These are phyloP conservation scores for Leishmania braziliensis DNA, from an alignment of 208 protist species.

Conservation along the genomic window DNA sequence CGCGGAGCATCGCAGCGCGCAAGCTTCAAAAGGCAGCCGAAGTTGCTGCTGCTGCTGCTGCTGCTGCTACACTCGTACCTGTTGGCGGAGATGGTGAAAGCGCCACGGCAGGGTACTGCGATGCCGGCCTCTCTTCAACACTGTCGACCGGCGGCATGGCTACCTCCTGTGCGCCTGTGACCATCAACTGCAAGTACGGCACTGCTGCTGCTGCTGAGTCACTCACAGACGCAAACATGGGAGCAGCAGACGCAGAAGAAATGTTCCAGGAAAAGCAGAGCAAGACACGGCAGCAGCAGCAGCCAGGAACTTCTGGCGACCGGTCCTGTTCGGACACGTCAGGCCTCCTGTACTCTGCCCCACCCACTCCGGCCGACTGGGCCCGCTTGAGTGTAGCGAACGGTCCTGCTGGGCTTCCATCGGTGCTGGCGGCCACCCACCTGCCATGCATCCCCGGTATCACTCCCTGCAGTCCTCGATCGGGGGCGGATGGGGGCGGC, in stretches of 20 bases:
- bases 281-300: constrained; percentile 1
- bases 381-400: neutral
- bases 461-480: neutral
- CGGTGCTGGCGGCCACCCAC: neutral
- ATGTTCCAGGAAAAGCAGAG: neutral
- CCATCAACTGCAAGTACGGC: neutral
- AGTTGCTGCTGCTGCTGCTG: neutral
- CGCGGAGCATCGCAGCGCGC: constrained; percentile 17
- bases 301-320: neutral
- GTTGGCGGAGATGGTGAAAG: neutral
- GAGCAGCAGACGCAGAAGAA: neutral
- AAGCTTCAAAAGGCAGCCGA: constrained; percentile 11
- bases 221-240: neutral
- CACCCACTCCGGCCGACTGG: neutral
- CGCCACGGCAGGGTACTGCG: neutral
- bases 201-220: neutral
- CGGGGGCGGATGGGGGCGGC: neutral
- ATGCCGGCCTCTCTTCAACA: neutral
- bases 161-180: neutral
- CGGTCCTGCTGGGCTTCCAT: neutral
- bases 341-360: constrained; percentile 5
- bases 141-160: neutral
- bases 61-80: neutral
- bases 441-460: neutral
- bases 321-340: neutral